Conservation (phyloP, 2,329 filamentous ascomycete genomes). For the Neopestalotiopsis rosae region DNA sequence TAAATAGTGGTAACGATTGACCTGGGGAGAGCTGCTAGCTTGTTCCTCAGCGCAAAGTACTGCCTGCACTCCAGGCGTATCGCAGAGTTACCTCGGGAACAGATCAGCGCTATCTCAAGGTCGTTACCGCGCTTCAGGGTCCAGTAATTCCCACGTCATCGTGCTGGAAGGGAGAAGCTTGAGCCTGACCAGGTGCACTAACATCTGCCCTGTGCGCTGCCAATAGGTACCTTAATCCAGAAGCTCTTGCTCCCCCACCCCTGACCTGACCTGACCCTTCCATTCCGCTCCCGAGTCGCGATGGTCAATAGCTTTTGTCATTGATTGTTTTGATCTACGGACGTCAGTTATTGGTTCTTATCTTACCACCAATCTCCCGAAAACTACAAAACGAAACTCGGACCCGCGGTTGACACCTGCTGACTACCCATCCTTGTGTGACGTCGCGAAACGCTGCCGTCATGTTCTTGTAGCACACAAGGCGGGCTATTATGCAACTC, state of each 20-base stretch:
- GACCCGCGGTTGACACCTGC: constrained; percentile 1
- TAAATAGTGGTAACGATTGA: neutral
- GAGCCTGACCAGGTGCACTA: neutral
- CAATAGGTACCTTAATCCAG: neutral
- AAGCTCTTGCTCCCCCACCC: neutral
- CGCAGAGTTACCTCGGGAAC: neutral
- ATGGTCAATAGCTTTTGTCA: neutral
- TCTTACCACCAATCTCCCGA: constrained; percentile 6
- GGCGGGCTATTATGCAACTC: neutral
- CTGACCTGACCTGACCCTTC: neutral
- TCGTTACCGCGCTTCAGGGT: neutral
- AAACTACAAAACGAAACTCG: neutral
- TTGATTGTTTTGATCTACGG: neutral
- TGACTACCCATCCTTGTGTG: neutral
- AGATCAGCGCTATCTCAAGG: neutral
- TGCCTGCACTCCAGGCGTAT: neutral
- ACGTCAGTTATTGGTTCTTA: neutral
- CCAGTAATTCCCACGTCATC: constrained; percentile 14
- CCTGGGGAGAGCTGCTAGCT: neutral
- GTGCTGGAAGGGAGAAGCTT: constrained; percentile 9
- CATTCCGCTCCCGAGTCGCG: neutral
- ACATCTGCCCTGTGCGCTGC: constrained; percentile 1
- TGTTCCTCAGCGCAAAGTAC: neutral
- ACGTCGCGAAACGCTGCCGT: neutral
- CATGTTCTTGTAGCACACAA: constrained; percentile 4